Conservation (phyloP, 345 rosid species). For the Eucalyptus decipiens region DNA sequence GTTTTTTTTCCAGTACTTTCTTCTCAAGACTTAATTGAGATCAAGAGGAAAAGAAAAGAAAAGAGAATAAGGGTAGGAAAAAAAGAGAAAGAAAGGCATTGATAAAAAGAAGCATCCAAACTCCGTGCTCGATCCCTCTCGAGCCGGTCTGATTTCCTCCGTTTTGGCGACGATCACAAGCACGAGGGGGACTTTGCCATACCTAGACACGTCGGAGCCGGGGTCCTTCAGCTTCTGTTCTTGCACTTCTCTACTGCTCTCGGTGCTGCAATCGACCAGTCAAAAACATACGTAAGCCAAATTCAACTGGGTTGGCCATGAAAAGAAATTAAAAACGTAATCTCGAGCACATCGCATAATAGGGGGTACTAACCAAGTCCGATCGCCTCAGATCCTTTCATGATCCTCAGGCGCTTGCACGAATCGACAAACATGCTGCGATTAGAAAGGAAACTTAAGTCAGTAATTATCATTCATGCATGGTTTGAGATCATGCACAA, state of each 20-base stretch:
- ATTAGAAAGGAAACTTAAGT: neutral
- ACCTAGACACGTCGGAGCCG: neutral
- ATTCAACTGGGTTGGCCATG: too few relatives aligned
- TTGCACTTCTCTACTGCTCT: slow-evolving; percentile 69
- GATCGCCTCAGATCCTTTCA: slow-evolving; percentile 83
- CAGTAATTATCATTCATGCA: neutral
- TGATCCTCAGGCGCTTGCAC: slow-evolving; percentile 65
- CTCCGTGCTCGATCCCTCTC: neutral
- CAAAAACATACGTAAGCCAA: neutral
- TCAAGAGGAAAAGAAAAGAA: neutral
- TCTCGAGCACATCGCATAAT: neutral
- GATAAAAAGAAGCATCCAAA: neutral
- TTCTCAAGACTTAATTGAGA: neutral
- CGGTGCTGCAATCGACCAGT: slow-evolving; percentile 37
- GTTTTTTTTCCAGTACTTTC: neutral
- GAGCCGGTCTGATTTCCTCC: neutral
- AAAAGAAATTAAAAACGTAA: neutral
- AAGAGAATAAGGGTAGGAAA: neutral
- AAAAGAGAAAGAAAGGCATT: neutral
- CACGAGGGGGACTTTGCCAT: neutral
- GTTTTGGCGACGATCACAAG: neutral
- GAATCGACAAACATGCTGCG: slow-evolving; percentile 67
- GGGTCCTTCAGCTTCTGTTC: slow-evolving; percentile 52
- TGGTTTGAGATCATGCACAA: neutral
- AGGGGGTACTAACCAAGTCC: slow-evolving; percentile 50